These are phyloP conservation scores for Rubus idaeus DNA, from an alignment of 306 rosid genomes.

Conservation along the genomic window DNA sequence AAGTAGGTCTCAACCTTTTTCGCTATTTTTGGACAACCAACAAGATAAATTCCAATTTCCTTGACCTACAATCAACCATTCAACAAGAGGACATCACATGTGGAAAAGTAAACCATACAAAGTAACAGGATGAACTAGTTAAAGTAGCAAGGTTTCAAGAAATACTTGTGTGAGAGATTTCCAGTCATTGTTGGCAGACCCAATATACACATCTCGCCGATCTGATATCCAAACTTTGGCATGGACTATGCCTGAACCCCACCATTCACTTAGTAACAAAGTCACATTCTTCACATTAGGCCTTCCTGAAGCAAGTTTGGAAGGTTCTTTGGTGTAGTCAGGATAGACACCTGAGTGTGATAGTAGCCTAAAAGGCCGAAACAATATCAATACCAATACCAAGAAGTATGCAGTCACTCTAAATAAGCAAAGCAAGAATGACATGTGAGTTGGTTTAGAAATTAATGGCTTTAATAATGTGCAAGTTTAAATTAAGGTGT, in stretches of 20 bases:
- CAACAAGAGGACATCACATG: constrained; percentile 11
- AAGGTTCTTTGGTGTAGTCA: constrained; percentile 55
- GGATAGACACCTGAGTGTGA: constrained; percentile 94
- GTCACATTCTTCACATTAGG: constrained; percentile 85
- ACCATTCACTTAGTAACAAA: constrained; percentile 65
- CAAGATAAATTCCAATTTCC: constrained; percentile 85
- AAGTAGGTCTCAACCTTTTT: constrained; percentile 66
- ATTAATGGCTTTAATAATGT: neutral
- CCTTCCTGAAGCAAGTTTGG: constrained; percentile 77
- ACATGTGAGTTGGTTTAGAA: neutral
- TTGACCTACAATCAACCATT: constrained; percentile 59
- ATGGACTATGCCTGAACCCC: constrained; percentile 92
- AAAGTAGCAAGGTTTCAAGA: neutral
- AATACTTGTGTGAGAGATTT: constrained; percentile 88
- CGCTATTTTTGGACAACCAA: constrained; percentile 69
- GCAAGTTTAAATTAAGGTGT: neutral
- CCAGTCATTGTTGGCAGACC: constrained; percentile 98
- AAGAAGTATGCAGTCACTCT: neutral
- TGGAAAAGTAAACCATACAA: neutral
- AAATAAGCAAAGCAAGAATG: neutral
- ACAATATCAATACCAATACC: constrained; percentile 13
- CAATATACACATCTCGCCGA: constrained; percentile 66
- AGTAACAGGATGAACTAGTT: neutral
- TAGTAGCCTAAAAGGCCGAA: constrained; percentile 48
- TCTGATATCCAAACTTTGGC: constrained; percentile 95